Evolutionary conservation across 768 basidiomycete species (phyloP).

Genomic region (Tricholoma flavovirens): DNA sequence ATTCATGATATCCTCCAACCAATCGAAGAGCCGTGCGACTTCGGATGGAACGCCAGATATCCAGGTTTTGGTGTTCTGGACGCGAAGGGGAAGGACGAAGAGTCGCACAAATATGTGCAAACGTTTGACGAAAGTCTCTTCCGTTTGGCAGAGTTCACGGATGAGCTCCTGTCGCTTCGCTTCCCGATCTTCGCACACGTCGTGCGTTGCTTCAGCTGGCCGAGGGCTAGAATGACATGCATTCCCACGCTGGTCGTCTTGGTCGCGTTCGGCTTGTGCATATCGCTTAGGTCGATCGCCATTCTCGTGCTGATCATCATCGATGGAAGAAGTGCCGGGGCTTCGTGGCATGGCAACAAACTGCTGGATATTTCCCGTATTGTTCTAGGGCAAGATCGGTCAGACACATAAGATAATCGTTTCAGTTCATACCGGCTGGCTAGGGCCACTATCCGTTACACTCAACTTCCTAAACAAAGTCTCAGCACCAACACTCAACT

Average conservation of each 20-base stretch:
- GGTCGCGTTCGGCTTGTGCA: not conserved
- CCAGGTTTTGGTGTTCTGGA: conserved; percentile 67
- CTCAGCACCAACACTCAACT: conserved; percentile 43
- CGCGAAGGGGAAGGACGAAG: conserved; percentile 75
- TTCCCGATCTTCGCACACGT: not conserved
- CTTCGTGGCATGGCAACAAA: conserved; percentile 6
- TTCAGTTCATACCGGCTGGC: conserved; percentile 10
- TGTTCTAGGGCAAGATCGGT: not conserved
- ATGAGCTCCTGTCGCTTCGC: conserved; percentile 29
- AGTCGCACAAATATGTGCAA: conserved; percentile 61
- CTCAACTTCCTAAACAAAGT: conserved; percentile 39
- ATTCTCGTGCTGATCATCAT: conserved; percentile 9
- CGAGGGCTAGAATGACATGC: not conserved
- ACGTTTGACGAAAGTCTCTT: conserved; percentile 61
- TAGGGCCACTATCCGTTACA: conserved; percentile 13
- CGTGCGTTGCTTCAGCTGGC: not conserved
- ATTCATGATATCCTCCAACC: conserved; percentile 82
- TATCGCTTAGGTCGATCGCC: not conserved
- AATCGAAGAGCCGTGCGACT: conserved; percentile 73
- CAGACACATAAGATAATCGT: not conserved
- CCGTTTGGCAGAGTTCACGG: conserved; percentile 62
- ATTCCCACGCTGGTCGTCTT: conserved; percentile 13
- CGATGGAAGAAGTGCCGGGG: conserved; percentile 16
- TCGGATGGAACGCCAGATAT: conserved; percentile 72
- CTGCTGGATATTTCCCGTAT: not conserved